These are phyloP conservation scores for Rhizopus microsporus DNA, from an alignment of 371 early-diverging fungal genomes.

Conservation along the genomic window DNA sequence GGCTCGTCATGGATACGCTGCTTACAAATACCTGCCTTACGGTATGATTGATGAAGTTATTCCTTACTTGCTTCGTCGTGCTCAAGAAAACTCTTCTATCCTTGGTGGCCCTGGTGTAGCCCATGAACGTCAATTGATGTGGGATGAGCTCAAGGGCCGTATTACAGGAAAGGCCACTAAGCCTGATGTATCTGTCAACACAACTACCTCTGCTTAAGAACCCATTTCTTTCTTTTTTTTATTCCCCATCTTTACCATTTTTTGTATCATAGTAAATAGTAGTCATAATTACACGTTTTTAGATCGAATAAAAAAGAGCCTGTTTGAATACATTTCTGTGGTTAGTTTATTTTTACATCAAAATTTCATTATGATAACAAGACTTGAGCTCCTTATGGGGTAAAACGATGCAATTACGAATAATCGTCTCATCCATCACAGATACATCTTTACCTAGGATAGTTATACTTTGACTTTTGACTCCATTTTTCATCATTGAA, in stretches of 20 bases:
- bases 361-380: conserved; percentile 89
- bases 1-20: conserved; percentile 74
- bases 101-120: conserved; percentile 45
- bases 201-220: conserved; percentile 21
- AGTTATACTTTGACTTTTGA: conserved; percentile 89
- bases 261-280: conserved; percentile 1
- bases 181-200: conserved; percentile 22
- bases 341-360: conserved; percentile 67
- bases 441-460: conserved; percentile 91
- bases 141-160: conserved; percentile 55
- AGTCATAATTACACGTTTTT: background rate
- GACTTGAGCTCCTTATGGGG: conserved; percentile 94
- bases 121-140: conserved; percentile 53
- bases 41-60: conserved; percentile 84
- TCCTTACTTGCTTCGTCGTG: conserved; percentile 93
- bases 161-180: conserved; percentile 24
- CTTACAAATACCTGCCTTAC: conserved; percentile 94
- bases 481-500: conserved; percentile 82
- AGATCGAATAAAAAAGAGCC: background rate
- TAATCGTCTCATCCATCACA: conserved; percentile 86
- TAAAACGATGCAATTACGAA: conserved; percentile 94
- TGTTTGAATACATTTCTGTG: too few relatives aligned
- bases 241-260: background rate
- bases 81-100: conserved; percentile 93
- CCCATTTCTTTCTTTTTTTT: background rate